Evolutionary conservation across 2,329 filamentous ascomycete genomes (phyloP).

Genomic region (Drechslerella coelobrocha): DNA sequence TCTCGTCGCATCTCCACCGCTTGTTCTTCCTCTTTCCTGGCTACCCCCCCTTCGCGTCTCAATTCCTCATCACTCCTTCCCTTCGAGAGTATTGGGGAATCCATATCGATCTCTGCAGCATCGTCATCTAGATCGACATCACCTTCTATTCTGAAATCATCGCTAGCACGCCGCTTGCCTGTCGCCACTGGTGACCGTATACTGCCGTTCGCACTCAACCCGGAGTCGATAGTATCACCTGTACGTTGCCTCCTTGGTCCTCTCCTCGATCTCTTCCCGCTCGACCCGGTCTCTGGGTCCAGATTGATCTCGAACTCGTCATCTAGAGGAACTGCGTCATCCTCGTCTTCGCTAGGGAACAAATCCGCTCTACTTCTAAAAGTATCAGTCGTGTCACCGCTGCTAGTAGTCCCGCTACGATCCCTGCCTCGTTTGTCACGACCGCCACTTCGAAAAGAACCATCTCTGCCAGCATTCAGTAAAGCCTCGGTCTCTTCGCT

Average conservation of each 20-base stretch:
- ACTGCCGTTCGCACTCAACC: slow-evolving; percentile 56
- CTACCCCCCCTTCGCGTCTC: slow-evolving; percentile 66
- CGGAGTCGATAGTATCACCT: slow-evolving; percentile 61
- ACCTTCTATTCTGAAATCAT: slow-evolving; percentile 32
- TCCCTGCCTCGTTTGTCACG: slow-evolving; percentile 56
- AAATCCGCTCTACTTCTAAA: slow-evolving; percentile 71
- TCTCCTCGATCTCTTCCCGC: slow-evolving; percentile 60
- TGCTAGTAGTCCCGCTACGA: slow-evolving; percentile 67
- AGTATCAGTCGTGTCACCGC: slow-evolving; percentile 68
- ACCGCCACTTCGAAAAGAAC: slow-evolving; percentile 2
- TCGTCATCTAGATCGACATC: slow-evolving; percentile 54
- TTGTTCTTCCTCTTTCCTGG: slow-evolving; percentile 65
- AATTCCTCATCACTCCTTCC: slow-evolving; percentile 64
- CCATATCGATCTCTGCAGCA: slow-evolving; percentile 24
- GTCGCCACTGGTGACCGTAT: slow-evolving; percentile 34
- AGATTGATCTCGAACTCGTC: slow-evolving; percentile 71
- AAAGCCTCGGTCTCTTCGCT: slow-evolving; percentile 61
- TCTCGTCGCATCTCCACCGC: slow-evolving; percentile 64
- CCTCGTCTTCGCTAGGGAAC: slow-evolving; percentile 72
- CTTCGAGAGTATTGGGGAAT: slow-evolving; percentile 50
- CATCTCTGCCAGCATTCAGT: slow-evolving; percentile 62
- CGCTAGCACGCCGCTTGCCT: slow-evolving; percentile 30
- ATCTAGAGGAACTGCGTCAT: slow-evolving; percentile 71
- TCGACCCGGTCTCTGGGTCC: slow-evolving; percentile 64
- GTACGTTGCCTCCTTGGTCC: slow-evolving; percentile 60